Conservation (phyloP, 202 grass and related monocot genomes). For the Setaria italica region DNA sequence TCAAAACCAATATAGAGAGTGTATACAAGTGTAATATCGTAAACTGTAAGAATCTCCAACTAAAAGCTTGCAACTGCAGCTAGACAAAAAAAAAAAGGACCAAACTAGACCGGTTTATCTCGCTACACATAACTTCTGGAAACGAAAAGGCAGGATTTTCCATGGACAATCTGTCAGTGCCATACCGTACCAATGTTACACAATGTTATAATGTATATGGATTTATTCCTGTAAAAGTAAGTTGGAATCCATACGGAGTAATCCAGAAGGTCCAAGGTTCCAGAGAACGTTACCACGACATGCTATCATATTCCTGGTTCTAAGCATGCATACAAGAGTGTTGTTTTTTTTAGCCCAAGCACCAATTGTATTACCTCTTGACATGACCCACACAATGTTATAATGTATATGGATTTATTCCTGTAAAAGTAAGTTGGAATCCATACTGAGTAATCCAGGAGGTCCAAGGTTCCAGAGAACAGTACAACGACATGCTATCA, state of each 20-base stretch:
- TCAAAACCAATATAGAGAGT: slow-evolving; percentile 30
- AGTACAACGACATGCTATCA: slow-evolving; percentile 11
- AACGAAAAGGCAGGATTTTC: background rate
- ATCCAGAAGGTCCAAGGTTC: background rate
- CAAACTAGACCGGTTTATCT: slow-evolving; percentile 10
- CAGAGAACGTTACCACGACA: slow-evolving; percentile 25
- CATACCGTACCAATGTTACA: background rate
- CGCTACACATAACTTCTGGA: background rate
- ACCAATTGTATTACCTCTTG: background rate
- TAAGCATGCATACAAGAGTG: slow-evolving; percentile 11
- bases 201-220: background rate
- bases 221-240: background rate
- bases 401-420: background rate
- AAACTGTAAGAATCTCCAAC: slow-evolving; percentile 26
- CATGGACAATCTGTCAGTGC: background rate
- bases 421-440: background rate
- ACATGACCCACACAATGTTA: background rate
- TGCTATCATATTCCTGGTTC: slow-evolving; percentile 12
- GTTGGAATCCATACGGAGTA: background rate
- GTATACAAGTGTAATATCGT: slow-evolving; percentile 36
- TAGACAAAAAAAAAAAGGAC: background rate
- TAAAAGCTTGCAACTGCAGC: slow-evolving; percentile 3
- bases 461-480: slow-evolving; percentile 25
- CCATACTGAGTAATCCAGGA: background rate
- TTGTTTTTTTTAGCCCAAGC: slow-evolving; percentile 5